Conservation (phyloP, 129 eudicot species). For the Artemisia annua region DNA sequence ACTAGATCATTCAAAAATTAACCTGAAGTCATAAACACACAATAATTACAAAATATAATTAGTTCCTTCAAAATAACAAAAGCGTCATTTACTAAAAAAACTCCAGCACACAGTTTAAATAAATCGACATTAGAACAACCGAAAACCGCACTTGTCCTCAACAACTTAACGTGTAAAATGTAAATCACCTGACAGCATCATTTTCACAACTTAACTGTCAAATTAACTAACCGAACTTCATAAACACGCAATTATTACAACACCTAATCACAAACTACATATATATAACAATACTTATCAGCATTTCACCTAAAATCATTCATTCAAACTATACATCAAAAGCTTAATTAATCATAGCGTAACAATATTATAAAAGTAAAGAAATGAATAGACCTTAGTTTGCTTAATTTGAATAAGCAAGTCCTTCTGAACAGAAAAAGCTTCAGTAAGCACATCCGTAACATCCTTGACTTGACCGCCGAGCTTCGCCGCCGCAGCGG, state of each 20-base stretch:
- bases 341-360: background rate
- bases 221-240: background rate
- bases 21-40: too few relatives aligned
- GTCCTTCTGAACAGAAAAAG: slow-evolving; percentile 73
- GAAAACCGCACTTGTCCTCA: background rate
- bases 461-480: slow-evolving; percentile 84
- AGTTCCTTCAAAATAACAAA: slow-evolving; percentile 76
- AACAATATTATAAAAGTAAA: background rate
- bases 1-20: too few relatives aligned
- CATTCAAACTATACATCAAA: too few relatives aligned
- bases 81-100: slow-evolving; percentile 32
- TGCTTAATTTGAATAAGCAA: slow-evolving; percentile 72
- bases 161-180: too few relatives aligned
- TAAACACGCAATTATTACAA: background rate
- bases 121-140: background rate
- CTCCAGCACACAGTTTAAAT: too few relatives aligned
- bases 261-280: too few relatives aligned
- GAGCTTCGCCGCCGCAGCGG: slow-evolving; percentile 71
- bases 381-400: slow-evolving; percentile 47
- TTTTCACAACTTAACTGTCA: background rate
- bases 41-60: slow-evolving; percentile 24
- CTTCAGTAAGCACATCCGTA: slow-evolving; percentile 53
- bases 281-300: too few relatives aligned
- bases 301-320: too few relatives aligned
- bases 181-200: too few relatives aligned